Conservation (phyloP, 139 green algal genomes). For the Protoeuglena noctilucae region DNA sequence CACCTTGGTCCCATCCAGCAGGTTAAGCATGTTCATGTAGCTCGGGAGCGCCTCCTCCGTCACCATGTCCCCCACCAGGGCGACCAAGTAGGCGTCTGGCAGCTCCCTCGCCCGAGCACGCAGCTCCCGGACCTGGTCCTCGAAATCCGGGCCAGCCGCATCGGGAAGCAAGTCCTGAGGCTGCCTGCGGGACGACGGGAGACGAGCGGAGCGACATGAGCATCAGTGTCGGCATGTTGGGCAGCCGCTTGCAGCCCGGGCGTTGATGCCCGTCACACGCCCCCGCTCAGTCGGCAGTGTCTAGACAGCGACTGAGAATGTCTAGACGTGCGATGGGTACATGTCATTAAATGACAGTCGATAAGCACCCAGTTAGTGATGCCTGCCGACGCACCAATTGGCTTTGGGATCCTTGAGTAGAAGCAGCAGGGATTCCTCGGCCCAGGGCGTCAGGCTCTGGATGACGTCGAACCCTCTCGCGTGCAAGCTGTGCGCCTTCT, state of each 20-base stretch:
- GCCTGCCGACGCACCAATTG: background rate
- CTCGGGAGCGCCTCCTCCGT: conserved; percentile 98
- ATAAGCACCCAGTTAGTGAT: too few relatives aligned
- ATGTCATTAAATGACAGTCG: too few relatives aligned
- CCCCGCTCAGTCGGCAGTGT: too few relatives aligned
- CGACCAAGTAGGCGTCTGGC: conserved; percentile 89
- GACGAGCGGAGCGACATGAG: too few relatives aligned
- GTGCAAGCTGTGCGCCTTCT: background rate
- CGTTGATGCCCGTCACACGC: too few relatives aligned
- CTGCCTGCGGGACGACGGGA: conserved; percentile 87
- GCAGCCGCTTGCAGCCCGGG: too few relatives aligned
- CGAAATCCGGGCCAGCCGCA: conserved; percentile 64
- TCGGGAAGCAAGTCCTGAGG: conserved; percentile 85
- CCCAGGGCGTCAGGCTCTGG: background rate
- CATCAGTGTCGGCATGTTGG: too few relatives aligned
- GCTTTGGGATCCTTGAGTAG: background rate
- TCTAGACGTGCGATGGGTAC: too few relatives aligned
- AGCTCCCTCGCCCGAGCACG: conserved; percentile 54
- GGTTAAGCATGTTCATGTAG: conserved; percentile 99
- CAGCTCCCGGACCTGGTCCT: conserved; percentile 78
- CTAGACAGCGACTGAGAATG: too few relatives aligned
- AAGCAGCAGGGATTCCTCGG: background rate
- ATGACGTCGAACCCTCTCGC: background rate
- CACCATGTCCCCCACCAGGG: conserved; percentile 86
- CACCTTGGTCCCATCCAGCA: conserved; percentile 94